Evolutionary conservation across 768 basidiomycete species (phyloP).

Genomic region (Xerocomellus chrysenteron): DNA sequence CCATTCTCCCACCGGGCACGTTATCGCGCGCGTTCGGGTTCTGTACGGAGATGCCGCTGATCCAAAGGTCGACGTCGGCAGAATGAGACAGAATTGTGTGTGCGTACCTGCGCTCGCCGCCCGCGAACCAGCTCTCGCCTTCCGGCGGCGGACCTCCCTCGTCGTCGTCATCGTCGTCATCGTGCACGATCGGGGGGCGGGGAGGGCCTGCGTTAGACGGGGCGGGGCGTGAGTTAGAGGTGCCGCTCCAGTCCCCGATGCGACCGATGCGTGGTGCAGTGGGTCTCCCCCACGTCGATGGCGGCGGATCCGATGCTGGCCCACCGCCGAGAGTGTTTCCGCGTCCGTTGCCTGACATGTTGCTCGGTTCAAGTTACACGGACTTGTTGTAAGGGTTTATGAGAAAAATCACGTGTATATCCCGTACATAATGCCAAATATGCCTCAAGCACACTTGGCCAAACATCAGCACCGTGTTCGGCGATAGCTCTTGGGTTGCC

Average conservation of each 20-base stretch:
- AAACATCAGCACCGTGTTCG: too few relatives aligned
- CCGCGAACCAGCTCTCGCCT: slow-evolving; percentile 75
- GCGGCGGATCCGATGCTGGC: slow-evolving; percentile 44
- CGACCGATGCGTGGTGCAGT: slow-evolving; percentile 47
- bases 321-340: slow-evolving; percentile 53
- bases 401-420: too few relatives aligned
- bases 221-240: too few relatives aligned
- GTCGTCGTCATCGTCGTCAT: slow-evolving; percentile 25
- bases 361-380: too few relatives aligned
- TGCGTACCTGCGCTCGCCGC: slow-evolving; percentile 86
- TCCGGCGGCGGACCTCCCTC: slow-evolving; percentile 33
- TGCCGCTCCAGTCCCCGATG: slow-evolving; percentile 48
- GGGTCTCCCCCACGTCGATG: slow-evolving; percentile 44
- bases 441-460: too few relatives aligned
- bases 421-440: too few relatives aligned
- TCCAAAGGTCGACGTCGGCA: not conserved
- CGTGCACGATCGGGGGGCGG: slow-evolving; percentile 16
- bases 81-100: not conserved
- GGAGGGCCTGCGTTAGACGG: slow-evolving; percentile 8
- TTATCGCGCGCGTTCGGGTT: slow-evolving; percentile 61
- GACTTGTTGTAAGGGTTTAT: too few relatives aligned
- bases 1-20: slow-evolving; percentile 57
- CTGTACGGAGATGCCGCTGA: slow-evolving; percentile 84
- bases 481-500: too few relatives aligned
- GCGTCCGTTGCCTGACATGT: slow-evolving; percentile 41